phyloP scores from a whole-genome alignment of 2,329 filamentous ascomycete species.

The Aschersonia sp. region DNA sequence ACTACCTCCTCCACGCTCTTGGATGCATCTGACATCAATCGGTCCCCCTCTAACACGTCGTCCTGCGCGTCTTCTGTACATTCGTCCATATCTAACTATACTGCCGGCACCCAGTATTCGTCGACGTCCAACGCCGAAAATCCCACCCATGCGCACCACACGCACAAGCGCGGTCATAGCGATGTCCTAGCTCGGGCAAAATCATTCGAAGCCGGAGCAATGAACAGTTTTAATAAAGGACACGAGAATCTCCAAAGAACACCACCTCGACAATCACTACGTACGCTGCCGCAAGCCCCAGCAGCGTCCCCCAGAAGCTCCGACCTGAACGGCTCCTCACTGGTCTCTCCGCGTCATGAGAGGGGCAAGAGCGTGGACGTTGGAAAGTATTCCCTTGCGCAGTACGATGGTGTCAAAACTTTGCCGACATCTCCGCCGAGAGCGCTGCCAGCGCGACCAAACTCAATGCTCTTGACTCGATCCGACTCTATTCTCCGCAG shows the following conservation, averaged over 20 bases:
- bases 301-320: constrained; percentile 28
- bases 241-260: constrained; percentile 56
- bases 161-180: constrained; percentile 62
- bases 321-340: constrained; percentile 11
- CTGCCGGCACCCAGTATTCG: constrained; percentile 49
- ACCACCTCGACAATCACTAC: constrained; percentile 62
- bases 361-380: constrained; percentile 54
- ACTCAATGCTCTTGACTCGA: constrained; percentile 45
- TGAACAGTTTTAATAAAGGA: constrained; percentile 24
- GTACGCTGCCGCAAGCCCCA: constrained; percentile 57
- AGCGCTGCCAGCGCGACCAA: constrained; percentile 33
- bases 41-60: constrained; percentile 56
- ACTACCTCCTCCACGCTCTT: constrained; percentile 21
- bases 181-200: constrained; percentile 46
- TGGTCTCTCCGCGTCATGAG: constrained; percentile 22
- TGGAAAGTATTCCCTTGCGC: constrained; percentile 34
- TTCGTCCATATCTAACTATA: constrained; percentile 45
- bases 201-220: constrained; percentile 29
- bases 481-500: constrained; percentile 35
- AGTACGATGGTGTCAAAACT: constrained; percentile 22
- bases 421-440: constrained; percentile 29
- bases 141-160: constrained; percentile 20
- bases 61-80: constrained; percentile 59
- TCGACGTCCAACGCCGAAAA: constrained; percentile 52
- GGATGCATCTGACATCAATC: constrained; percentile 28